These are phyloP conservation scores for Neoscytalidium dimidiatum DNA, from an alignment of 2,329 filamentous ascomycete species.

Conservation along the genomic window DNA sequence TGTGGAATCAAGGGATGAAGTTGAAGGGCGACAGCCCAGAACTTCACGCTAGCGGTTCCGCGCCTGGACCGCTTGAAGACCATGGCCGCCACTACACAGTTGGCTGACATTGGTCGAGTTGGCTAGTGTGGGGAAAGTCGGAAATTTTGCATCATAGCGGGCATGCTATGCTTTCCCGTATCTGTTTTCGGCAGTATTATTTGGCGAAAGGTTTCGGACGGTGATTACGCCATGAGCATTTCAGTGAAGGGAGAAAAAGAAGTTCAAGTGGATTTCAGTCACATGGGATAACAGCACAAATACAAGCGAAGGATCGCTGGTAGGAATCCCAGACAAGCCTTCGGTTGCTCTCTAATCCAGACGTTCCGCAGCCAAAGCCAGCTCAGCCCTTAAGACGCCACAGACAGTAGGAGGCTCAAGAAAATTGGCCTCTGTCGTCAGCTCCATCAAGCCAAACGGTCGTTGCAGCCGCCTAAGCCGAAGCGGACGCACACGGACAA, in stretches of 20 bases:
- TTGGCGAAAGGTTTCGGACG: neutral
- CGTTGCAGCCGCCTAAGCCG: neutral
- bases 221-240: neutral
- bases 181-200: neutral
- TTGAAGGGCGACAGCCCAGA: neutral
- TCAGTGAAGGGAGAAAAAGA: neutral
- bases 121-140: neutral
- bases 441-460: neutral
- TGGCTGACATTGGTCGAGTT: neutral
- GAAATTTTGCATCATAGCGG: neutral
- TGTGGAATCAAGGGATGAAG: neutral
- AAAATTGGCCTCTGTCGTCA: neutral
- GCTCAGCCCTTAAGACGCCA: neutral
- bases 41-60: neutral
- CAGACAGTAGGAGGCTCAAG: neutral
- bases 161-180: neutral
- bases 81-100: neutral
- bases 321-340: no score
- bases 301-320: no score
- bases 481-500: no score
- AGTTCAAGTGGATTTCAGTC: no score
- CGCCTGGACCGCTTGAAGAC: neutral
- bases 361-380: neutral
- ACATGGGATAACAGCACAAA: no score
- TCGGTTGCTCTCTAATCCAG: no score